Evolutionary conservation across 768 basidiomycete genomes (phyloP).

Genomic region (Goffeauzyma gilvescens): DNA sequence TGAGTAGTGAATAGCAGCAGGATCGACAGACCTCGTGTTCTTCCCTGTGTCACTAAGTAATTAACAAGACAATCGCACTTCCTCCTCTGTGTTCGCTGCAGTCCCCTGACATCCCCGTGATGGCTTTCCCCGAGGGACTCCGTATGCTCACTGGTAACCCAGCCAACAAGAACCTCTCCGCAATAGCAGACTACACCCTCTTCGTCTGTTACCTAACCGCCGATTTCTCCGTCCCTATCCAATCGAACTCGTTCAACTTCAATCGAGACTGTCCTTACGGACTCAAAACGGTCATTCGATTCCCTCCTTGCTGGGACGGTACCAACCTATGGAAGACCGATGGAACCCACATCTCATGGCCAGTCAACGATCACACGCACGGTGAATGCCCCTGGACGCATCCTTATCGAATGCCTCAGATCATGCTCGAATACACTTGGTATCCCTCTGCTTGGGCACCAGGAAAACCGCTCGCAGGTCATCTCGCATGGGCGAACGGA

Average conservation of each 20-base stretch:
- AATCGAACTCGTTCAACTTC: constrained; percentile 19
- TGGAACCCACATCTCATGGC: constrained; percentile 17
- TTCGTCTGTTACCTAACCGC: background rate
- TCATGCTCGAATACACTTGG: constrained; percentile 23
- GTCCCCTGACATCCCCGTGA: too few species aligned
- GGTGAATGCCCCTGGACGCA: constrained; percentile 20
- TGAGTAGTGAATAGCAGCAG: constrained; percentile 9
- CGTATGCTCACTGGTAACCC: constrained; percentile 25
- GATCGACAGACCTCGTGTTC: too few species aligned
- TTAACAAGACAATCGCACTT: too few species aligned
- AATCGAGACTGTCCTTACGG: constrained; percentile 15
- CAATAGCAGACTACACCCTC: background rate
- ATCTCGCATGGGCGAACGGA: constrained; percentile 37
- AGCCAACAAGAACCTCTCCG: constrained; percentile 12
- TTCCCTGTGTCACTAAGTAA: too few species aligned
- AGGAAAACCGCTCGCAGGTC: constrained; percentile 13
- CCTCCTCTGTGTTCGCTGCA: too few species aligned
- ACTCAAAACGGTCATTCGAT: constrained; percentile 21
- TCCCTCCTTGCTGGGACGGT: constrained; percentile 28
- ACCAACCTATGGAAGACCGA: constrained; percentile 19
- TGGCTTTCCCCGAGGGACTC: constrained; percentile 24
- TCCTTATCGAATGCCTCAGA: constrained; percentile 23
- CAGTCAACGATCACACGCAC: constrained; percentile 5
- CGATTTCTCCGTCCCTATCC: constrained; percentile 13
- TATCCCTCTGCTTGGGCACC: constrained; percentile 10